Evolutionary conservation across 352 stramenopile species (phyloP).

Genomic region (Phytophthora ohioensis): DNA sequence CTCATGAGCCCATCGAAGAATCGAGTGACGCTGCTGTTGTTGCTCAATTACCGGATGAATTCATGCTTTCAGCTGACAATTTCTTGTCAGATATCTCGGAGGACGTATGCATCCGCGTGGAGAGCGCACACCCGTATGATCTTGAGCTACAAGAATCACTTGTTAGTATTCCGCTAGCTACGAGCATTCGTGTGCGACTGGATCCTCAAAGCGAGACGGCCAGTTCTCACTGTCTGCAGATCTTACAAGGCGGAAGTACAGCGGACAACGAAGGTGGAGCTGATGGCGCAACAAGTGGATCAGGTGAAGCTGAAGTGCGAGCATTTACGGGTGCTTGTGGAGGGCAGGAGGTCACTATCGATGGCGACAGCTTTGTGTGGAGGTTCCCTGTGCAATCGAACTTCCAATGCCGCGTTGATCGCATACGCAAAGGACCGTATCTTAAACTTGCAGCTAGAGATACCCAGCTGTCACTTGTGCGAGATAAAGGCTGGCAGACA

Average conservation of each 20-base stretch:
- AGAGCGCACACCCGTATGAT: conserved; percentile 85
- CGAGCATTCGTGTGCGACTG: conserved; percentile 85
- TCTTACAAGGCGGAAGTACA: conserved; percentile 72
- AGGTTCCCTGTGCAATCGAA: conserved; percentile 90
- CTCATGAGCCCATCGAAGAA: conserved; percentile 9
- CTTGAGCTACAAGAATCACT: conserved; percentile 82
- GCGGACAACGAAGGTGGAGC: conserved; percentile 44
- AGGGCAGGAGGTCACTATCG: conserved; percentile 88
- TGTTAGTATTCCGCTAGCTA: conserved; percentile 84
- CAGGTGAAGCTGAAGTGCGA: conserved; percentile 82
- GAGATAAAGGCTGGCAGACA: conserved; percentile 92
- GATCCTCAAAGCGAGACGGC: conserved; percentile 80
- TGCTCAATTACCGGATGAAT: conserved; percentile 73
- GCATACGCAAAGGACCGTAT: conserved; percentile 86
- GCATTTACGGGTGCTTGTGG: conserved; percentile 86
- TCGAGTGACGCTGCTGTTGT: not conserved
- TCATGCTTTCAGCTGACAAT: conserved; percentile 90
- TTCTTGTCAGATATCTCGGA: conserved; percentile 88
- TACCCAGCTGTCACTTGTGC: conserved; percentile 81
- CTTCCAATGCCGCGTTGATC: conserved; percentile 89
- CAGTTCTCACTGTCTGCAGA: conserved; percentile 90
- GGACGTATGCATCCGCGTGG: conserved; percentile 83
- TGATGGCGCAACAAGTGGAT: conserved; percentile 62
- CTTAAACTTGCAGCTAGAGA: conserved; percentile 91
- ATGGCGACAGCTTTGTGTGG: conserved; percentile 89